Conservation (phyloP, 805 yeast species). For the Wickerhamiella lipophila region DNA sequence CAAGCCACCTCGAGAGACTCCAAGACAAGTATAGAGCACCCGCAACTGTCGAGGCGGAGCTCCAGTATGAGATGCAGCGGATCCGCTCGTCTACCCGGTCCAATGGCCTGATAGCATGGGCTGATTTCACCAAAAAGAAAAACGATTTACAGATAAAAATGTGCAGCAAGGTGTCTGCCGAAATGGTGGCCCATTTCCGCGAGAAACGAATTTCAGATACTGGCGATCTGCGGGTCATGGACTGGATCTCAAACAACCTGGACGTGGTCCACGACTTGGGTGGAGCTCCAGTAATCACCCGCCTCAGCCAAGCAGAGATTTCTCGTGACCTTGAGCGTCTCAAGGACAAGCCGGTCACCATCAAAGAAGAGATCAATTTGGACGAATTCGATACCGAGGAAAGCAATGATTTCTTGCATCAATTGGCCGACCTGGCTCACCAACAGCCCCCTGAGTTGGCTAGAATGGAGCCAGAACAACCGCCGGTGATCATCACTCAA, state of each 20-base stretch:
- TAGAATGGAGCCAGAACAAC: too few relatives aligned
- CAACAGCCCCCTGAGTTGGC: slow-evolving; percentile 11
- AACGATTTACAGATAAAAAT: slow-evolving; percentile 21
- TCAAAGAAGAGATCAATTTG: slow-evolving; percentile 7
- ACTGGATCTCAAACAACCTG: slow-evolving; percentile 23
- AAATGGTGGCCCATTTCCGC: slow-evolving; percentile 21
- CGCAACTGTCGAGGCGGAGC: slow-evolving; percentile 5
- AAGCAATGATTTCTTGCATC: slow-evolving; percentile 6
- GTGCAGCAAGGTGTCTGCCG: slow-evolving; percentile 17
- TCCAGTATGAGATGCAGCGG: slow-evolving; percentile 19
- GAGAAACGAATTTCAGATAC: slow-evolving; percentile 19
- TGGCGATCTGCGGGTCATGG: slow-evolving; percentile 17
- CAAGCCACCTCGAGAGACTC: slow-evolving; percentile 13
- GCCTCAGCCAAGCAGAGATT: slow-evolving; percentile 18
- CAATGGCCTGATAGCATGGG: slow-evolving; percentile 23
- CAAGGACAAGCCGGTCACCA: slow-evolving; percentile 7
- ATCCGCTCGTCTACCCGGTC: slow-evolving; percentile 18
- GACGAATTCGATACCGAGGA: slow-evolving; percentile 9
- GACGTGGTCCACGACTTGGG: slow-evolving; percentile 21
- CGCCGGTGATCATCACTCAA: too few relatives aligned
- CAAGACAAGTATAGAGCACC: neutral
- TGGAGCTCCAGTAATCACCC: slow-evolving; percentile 15
- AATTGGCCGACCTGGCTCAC: slow-evolving; percentile 11
- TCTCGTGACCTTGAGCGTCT: slow-evolving; percentile 17
- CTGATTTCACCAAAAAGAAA: slow-evolving; percentile 24